Base-by-base conservation (phyloP, 805 yeast species). In the Suhomyces tanzawaensis region DNA sequence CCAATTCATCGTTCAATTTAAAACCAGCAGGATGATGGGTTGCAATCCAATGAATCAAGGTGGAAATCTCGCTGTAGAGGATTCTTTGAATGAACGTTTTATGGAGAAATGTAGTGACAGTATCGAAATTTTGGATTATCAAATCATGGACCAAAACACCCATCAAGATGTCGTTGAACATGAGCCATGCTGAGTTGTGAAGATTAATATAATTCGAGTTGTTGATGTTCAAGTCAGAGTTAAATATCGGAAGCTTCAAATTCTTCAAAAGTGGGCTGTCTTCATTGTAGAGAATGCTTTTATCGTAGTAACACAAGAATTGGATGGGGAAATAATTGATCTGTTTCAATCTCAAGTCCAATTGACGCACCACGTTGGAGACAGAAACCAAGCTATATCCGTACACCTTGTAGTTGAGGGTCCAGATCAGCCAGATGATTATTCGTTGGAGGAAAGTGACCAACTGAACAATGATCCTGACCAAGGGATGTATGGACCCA, bases 181-280 rank as follows among this genome's bases (percentile, higher is more conserved):
- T 81, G 13, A 93, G 66, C 98, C 98, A 93, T 1, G 90, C 44
- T 1, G 90, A 82, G 52, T 95, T 95, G 66, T 87, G 88, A 44
- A 91, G 77, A 41, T 82, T 71, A 50, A 85, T 85, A 51, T 85
- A 85, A 54, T 83, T 66, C 29, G 74, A 67, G 43, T 69, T 69
- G 41, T 66, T 60, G 45, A 62, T 60, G 45, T 69, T 69, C 39
- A 64, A 49, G 39, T 61, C 53, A 12, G 59, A 52, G 41, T 68
- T 67, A 35, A 60, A 58, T 7, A 58, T 49, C 1, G 72, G 71
- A 12, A 67, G 49, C 28, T 58, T 55, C 17, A 62, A 52, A 36
- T 55, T 76, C 52, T 82, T 69, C 53, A 64, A 27, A 68, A 82
- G 36, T 58, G 54, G 65, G 42, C 48, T 58, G 34, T 57, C 48